These are phyloP conservation scores for Antrodiella citrinella DNA, from an alignment of 768 basidiomycete species.

Conservation along the genomic window DNA sequence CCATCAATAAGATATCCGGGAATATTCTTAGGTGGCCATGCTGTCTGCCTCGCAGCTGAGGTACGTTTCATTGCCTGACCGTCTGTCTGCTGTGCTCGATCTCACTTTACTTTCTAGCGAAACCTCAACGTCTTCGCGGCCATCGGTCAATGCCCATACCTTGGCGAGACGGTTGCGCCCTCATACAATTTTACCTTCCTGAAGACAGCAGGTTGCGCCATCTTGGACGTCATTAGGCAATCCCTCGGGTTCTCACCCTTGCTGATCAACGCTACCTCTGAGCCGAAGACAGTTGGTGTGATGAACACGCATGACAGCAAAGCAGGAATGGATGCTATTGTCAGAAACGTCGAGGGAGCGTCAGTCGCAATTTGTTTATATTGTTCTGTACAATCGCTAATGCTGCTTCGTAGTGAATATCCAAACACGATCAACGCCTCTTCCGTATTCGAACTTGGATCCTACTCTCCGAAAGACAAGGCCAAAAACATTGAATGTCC, in stretches of 20 bases:
- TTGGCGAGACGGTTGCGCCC: constrained; percentile 12
- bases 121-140: constrained; percentile 22
- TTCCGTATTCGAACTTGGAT: neutral
- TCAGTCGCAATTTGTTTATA: neutral
- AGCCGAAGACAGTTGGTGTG: constrained; percentile 23
- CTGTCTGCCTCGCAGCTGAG: constrained; percentile 23
- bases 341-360: neutral
- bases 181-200: constrained; percentile 11
- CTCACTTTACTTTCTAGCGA: constrained; percentile 8
- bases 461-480: neutral
- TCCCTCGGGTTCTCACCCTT: constrained; percentile 19
- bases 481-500: neutral
- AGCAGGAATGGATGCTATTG: constrained; percentile 15
- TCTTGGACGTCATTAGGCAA: constrained; percentile 22
- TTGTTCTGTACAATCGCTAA: neutral
- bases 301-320: constrained; percentile 16
- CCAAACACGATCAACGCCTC: constrained; percentile 9
- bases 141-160: constrained; percentile 28
- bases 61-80: constrained; percentile 8
- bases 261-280: constrained; percentile 22
- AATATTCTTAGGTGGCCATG: constrained; percentile 22
- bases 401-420: constrained; percentile 3
- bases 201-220: constrained; percentile 13
- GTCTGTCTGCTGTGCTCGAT: neutral
- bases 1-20: neutral